Base-by-base conservation (phyloP, 306 rosid genomes). In the Echinosophora koreensis region DNA sequence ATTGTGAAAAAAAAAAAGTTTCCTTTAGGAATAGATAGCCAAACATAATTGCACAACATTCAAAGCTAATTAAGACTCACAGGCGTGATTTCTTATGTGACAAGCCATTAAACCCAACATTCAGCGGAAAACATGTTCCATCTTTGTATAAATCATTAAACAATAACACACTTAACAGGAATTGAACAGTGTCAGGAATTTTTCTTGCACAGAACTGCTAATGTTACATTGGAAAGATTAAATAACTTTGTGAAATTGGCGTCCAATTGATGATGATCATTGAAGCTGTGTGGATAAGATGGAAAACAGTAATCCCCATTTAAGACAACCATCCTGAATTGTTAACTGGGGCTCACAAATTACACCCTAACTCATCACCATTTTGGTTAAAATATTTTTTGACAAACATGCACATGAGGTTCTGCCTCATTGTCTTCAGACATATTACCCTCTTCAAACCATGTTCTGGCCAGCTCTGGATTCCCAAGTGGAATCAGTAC, bases 321-420 rank as follows among this genome's bases (percentile, higher is more conserved):
- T 56, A 66, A 49, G 57, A 63, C 58, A 42, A 39, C 66, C 69
- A 28, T 58, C 69, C 47, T 14, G 15, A 73, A 80, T 41, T 61
- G 14, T 56, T n/a, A 65, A 55, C 8, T 34, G 41, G 60, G 27
- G 41, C 15, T 81, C 52, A 62, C 64, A 64, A 54, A 77, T 41
- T 35, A 42, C 52, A 67, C 60, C 78, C 50, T 17, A 69, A 63
- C 54, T 39, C 22, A 22, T 54, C 52, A 46, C 12, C 51, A 54
- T 15, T 76, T 69, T 63, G 47, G 71, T 42, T n/a, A 55, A 59
- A 70, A 18, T 57, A 80, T 71, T 66, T 18, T 63, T 71, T 77
- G 64, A 38, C 59, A 35, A 59, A 41, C 69, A 59, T 64, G 65
- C 49, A 76, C 42, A 65, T 22, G 10, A 11, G 74, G 74, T 71